Base-by-base conservation (phyloP, 2,329 filamentous ascomycete genomes). In the Colletotrichum horii region DNA sequence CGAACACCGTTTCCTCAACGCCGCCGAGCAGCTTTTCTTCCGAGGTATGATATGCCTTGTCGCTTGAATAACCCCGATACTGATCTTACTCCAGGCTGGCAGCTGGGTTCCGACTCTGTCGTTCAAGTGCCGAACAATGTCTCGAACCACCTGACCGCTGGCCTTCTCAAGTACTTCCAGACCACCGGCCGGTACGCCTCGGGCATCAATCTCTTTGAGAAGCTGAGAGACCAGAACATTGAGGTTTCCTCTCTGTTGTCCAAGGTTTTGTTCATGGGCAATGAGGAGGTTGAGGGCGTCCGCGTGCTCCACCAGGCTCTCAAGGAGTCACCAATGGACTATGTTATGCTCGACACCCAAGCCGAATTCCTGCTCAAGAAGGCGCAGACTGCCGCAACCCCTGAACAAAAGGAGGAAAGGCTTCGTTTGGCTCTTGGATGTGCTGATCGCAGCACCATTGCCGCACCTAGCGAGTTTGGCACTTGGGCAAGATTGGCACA, bases 71-170 rank as follows among this genome's bases (percentile, higher is more conserved):
- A 56, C 6, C n/a, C 1, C 30, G n/a, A 28, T 15, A 24, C n/a
- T 34, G n/a, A 38, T 24, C 66, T 80, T 83, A 77, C 66, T 15
- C 36, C 36, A 96, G 95, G 96, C 78, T 97, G 96, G 93, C 96
- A 98, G 85, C 88, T 99, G 28, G 97, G 97, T 71, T 98, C 97
- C 22, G 97, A 99, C 83, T 96, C 96, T 0, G 95, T 98, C 81
- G 97, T 98, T 7, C 97, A 99, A 85, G 96, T 99, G 5, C 97
- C 97, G 4, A 99, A 98, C 81, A 94, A 97, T 74, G 97, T 98
- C 72, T 97, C 95, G 19, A 99, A 99, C 82, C 96, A 98, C 83
- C 89, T 99, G 52, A 98, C 96, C 2, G 93, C 95, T n/a, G 97
- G 97, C 5, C 91, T 99, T 8, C 88, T 99, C 36, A 95, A 95